These are phyloP conservation scores for Colletotrichum salicis DNA, from an alignment of 2,329 filamentous ascomycete genomes.

Conservation along the genomic window DNA sequence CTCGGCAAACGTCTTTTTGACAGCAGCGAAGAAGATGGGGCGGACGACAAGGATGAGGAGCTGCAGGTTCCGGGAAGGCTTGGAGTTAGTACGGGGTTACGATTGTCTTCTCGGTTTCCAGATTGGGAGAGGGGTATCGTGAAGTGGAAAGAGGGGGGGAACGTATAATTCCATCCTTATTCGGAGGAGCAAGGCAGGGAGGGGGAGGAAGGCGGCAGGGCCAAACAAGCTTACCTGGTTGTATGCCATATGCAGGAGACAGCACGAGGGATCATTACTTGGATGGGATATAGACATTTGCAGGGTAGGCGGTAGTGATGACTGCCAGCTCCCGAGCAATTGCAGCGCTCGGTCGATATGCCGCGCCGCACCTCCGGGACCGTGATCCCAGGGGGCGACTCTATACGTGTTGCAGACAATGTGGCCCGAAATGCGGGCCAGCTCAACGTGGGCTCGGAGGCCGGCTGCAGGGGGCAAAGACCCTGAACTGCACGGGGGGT, in stretches of 20 bases:
- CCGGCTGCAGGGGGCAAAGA: constrained; percentile 55
- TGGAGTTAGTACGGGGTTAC: neutral
- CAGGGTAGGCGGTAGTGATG: constrained; percentile 50
- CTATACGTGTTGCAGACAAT: constrained; percentile 60
- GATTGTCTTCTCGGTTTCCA: neutral
- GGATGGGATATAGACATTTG: constrained; percentile 48
- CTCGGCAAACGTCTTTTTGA: constrained; percentile 58
- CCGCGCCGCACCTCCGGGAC: constrained; percentile 40
- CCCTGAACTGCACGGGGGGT: constrained; percentile 42
- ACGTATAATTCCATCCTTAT: neutral
- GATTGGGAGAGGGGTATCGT: neutral
- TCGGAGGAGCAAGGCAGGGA: constrained; percentile 42
- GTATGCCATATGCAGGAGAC: constrained; percentile 60
- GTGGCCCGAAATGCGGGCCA: constrained; percentile 59
- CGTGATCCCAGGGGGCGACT: constrained; percentile 46
- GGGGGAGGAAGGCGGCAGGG: neutral
- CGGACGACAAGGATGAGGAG: constrained; percentile 60
- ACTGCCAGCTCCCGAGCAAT: constrained; percentile 55
- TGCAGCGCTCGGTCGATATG: constrained; percentile 53
- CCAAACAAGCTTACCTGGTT: constrained; percentile 44
- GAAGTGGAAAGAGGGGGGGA: neutral
- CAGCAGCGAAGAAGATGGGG: constrained; percentile 58
- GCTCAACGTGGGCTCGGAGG: constrained; percentile 57
- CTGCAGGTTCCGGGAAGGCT: constrained; percentile 41
- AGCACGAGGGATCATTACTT: constrained; percentile 54